Percentiles rank a stretch among this genome's conserved stretches.
Evolutionary conservation across 208 protist genomes (phyloP).

Genomic region (Leishmania martiniquensis): DNA sequence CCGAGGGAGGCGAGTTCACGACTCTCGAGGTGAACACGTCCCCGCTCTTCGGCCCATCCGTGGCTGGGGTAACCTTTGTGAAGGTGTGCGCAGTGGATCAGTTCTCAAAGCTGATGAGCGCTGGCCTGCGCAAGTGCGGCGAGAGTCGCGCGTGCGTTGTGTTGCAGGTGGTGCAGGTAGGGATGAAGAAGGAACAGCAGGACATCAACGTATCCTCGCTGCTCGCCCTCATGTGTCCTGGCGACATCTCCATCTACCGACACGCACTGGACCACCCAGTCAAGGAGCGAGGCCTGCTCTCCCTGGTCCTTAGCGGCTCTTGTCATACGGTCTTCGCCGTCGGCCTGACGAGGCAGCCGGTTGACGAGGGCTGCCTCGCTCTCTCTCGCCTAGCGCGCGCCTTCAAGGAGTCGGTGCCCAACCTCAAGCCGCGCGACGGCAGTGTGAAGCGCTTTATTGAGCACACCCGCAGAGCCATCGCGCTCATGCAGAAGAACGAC

Average conservation of each 20-base stretch:
- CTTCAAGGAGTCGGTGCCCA: slow-evolving; percentile 27
- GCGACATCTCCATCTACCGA: slow-evolving; percentile 36
- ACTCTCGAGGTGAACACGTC: slow-evolving; percentile 26
- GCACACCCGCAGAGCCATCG: slow-evolving; percentile 26
- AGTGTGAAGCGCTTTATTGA: slow-evolving; percentile 40
- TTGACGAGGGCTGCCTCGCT: slow-evolving; percentile 40
- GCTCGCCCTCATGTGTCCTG: slow-evolving; percentile 35
- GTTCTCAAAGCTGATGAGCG: slow-evolving; percentile 36
- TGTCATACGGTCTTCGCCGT: slow-evolving; percentile 40
- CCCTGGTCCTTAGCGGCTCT: slow-evolving; percentile 35
- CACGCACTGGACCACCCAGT: slow-evolving; percentile 17
- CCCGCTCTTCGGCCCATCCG: slow-evolving; percentile 37
- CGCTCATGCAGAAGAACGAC: slow-evolving; percentile 21
- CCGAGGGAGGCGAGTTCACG: slow-evolving; percentile 23
- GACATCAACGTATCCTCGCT: slow-evolving; percentile 43
- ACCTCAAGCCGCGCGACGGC: slow-evolving; percentile 24
- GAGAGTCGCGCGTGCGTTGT: slow-evolving; percentile 44
- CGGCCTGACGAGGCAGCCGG: slow-evolving; percentile 32
- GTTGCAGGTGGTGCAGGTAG: slow-evolving; percentile 45
- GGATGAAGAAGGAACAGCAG: slow-evolving; percentile 23
- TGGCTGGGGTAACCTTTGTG: slow-evolving; percentile 32
- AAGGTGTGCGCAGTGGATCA: slow-evolving; percentile 27
- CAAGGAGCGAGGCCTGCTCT: slow-evolving; percentile 35
- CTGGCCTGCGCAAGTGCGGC: slow-evolving; percentile 37
- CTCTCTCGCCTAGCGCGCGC: slow-evolving; percentile 29